These are phyloP conservation scores for Coemansia sp. DNA, from an alignment of 192 early-diverging fungal genomes.

Conservation along the genomic window DNA sequence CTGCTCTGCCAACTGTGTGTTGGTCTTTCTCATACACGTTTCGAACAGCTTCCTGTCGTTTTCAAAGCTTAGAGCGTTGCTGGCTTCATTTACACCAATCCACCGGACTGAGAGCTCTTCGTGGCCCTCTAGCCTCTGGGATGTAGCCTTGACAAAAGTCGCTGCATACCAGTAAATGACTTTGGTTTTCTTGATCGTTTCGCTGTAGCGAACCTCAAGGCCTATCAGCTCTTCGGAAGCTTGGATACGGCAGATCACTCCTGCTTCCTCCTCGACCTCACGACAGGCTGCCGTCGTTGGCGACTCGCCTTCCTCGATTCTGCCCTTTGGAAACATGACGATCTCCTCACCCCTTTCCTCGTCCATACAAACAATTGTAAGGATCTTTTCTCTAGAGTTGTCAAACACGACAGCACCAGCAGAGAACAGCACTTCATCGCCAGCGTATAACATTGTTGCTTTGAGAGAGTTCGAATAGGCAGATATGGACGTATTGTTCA, in stretches of 20 bases:
- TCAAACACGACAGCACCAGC: constrained; percentile 53
- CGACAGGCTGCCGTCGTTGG: constrained; percentile 26
- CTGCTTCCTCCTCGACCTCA: constrained; percentile 47
- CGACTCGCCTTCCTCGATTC: constrained; percentile 28
- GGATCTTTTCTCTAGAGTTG: constrained; percentile 3
- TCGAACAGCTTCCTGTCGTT: constrained; percentile 20
- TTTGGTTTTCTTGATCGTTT: constrained; percentile 22
- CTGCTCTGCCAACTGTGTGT: not conserved
- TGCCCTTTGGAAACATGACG: constrained; percentile 46
- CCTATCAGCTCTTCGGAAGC: constrained; percentile 24
- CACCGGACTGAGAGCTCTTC: constrained; percentile 24
- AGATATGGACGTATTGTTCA: not conserved
- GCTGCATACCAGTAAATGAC: constrained; percentile 51
- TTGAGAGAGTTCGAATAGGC: not conserved
- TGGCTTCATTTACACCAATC: constrained; percentile 19
- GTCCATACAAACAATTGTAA: constrained; percentile 21
- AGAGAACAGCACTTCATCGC: constrained; percentile 26
- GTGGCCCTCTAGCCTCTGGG: constrained; percentile 31
- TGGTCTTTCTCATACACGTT: not conserved
- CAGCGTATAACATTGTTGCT: constrained; percentile 24
- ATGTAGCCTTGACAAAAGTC: constrained; percentile 10
- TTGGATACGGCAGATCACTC: constrained; percentile 26
- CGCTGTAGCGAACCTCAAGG: constrained; percentile 25
- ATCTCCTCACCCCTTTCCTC: not conserved
- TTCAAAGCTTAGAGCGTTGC: constrained; percentile 14